These are phyloP conservation scores for Mrakia blollopis DNA, from an alignment of 768 basidiomycete species.

Conservation along the genomic window DNA sequence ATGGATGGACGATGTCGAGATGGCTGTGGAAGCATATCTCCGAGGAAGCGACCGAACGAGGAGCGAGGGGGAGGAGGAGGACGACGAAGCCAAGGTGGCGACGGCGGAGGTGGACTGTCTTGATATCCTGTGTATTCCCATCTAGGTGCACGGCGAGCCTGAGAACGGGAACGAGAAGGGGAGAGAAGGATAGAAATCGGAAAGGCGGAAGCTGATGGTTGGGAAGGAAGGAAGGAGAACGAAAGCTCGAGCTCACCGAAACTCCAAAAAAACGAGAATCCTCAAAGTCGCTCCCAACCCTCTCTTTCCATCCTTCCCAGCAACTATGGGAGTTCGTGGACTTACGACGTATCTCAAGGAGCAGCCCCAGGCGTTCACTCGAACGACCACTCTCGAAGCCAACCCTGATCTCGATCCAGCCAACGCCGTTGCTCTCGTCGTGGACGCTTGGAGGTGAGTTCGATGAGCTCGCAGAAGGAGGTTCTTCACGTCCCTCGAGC, in stretches of 20 bases:
- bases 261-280: too few relatives aligned
- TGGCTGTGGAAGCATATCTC: neutral
- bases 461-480: neutral
- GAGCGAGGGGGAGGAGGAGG: neutral
- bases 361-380: constrained; percentile 40
- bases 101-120: constrained; percentile 4
- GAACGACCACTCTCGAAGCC: constrained; percentile 24
- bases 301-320: neutral
- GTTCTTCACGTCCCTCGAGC: neutral
- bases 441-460: constrained; percentile 46
- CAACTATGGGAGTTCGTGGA: constrained; percentile 44
- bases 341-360: constrained; percentile 43
- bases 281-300: neutral
- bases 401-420: neutral
- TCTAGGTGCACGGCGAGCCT: too few relatives aligned
- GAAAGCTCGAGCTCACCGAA: neutral
- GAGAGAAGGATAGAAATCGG: neutral
- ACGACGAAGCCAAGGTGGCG: neutral
- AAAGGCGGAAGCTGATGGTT: neutral
- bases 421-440: constrained; percentile 37
- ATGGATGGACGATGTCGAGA: neutral
- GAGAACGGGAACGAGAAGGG: neutral
- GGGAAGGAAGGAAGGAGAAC: neutral
- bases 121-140: constrained; percentile 7
- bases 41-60: neutral